phyloP scores from a whole-genome alignment of 2,329 filamentous ascomycete species.

The Pseudocercospora fijiensis region DNA sequence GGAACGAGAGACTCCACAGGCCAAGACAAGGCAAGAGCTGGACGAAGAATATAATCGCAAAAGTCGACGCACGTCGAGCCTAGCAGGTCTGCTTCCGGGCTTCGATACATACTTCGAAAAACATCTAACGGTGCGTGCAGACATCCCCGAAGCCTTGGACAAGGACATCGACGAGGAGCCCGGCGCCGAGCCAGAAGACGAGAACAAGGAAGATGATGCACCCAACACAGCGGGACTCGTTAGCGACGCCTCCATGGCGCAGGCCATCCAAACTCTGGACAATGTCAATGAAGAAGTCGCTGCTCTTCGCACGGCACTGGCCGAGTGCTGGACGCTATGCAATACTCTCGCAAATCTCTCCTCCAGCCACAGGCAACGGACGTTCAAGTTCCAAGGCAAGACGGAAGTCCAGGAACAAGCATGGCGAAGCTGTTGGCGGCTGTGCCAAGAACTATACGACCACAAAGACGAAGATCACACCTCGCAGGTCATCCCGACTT shows the following conservation, averaged over 20 bases:
- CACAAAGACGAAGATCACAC: slow-evolving; percentile 70
- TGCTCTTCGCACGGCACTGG: slow-evolving; percentile 71
- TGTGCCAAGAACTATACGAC: slow-evolving; percentile 86
- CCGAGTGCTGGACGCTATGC: slow-evolving; percentile 91
- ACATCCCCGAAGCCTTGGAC: slow-evolving; percentile 50
- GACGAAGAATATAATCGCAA: slow-evolving; percentile 55
- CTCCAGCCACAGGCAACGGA: slow-evolving; percentile 75
- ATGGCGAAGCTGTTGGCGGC: slow-evolving; percentile 90
- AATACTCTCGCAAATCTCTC: slow-evolving; percentile 85
- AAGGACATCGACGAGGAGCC: slow-evolving; percentile 34
- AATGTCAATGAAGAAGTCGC: slow-evolving; percentile 62
- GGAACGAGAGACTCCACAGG: slow-evolving; percentile 75
- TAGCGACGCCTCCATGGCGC: slow-evolving; percentile 43
- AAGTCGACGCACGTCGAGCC: slow-evolving; percentile 67
- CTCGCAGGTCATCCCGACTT: slow-evolving; percentile 67
- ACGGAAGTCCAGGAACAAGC: slow-evolving; percentile 80
- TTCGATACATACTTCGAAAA: slow-evolving; percentile 18
- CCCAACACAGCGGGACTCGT: slow-evolving; percentile 38
- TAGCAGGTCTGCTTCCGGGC: slow-evolving; percentile 63
- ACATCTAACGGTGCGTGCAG: slow-evolving; percentile 35
- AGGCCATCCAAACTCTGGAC: slow-evolving; percentile 53
- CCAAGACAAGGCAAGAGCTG: slow-evolving; percentile 77
- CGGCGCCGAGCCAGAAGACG: slow-evolving; percentile 18
- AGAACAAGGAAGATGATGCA: slow-evolving; percentile 22
- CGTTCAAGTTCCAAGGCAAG: slow-evolving; percentile 72